Percentiles rank a stretch among this genome's conserved stretches.
Conservation (phyloP, 2,329 filamentous ascomycete species). For the Calonectria montana region DNA sequence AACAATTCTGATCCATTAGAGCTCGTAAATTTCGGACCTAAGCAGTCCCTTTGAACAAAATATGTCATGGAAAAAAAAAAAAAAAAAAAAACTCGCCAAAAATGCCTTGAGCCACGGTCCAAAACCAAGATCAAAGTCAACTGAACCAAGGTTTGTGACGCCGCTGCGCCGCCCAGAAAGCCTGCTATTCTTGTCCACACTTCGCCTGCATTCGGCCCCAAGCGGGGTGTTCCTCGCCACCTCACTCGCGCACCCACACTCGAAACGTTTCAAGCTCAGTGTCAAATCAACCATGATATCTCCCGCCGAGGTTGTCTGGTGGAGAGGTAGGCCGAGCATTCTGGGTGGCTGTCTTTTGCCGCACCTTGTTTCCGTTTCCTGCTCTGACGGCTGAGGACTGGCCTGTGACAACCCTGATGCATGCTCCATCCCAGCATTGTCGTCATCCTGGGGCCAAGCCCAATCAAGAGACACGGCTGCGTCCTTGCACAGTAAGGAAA, state of each 20-base stretch:
- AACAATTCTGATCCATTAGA: background rate
- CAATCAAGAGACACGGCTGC: background rate
- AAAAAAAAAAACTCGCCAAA: background rate
- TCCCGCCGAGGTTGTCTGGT: conserved; percentile 4
- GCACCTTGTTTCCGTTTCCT: conserved; percentile 1
- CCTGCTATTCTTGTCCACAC: conserved; percentile 13
- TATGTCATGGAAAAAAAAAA: background rate
- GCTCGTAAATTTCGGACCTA: background rate
- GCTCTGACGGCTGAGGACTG: conserved; percentile 4
- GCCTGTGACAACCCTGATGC: conserved; percentile 22
- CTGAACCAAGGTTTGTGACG: conserved; percentile 3
- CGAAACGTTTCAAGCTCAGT: conserved; percentile 10
- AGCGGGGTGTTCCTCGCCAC: conserved; percentile 1
- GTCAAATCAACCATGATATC: conserved; percentile 5
- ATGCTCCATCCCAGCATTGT: conserved; percentile 8
- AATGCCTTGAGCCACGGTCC: background rate
- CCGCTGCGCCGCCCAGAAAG: background rate
- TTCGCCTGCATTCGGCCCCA: background rate
- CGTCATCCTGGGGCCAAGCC: background rate
- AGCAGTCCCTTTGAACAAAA: background rate
- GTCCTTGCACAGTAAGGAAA: background rate
- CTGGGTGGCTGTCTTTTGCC: background rate
- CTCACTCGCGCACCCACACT: background rate
- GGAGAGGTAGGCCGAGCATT: background rate
- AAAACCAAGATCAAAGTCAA: background rate